Base-by-base conservation (phyloP, 116 monocot species). In the Iris pallida region DNA sequence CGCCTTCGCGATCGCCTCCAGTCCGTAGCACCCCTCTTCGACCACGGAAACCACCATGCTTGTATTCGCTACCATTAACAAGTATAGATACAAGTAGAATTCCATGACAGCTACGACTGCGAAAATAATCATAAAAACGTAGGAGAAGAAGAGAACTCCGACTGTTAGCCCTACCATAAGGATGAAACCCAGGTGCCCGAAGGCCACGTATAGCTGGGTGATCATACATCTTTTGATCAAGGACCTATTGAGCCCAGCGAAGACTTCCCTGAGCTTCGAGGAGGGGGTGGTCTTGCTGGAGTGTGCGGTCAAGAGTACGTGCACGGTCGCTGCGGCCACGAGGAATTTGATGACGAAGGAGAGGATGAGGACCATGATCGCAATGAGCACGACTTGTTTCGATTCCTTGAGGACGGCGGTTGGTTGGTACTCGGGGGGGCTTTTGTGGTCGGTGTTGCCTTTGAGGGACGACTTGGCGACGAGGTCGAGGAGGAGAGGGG, bases 31-130 rank as follows among this genome's bases (percentile, higher is more conserved):
- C 1, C 42, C 42, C 8, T 63, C 63, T 16, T 63, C 46, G 8
- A 46, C 63, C 7, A 63, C 63, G 5, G 63, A 63, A 1, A 63
- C 19, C 63, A 63, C 63, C 11, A 63, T n/a, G 10, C 63, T 46
- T 12, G 46, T 45, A 4, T 44, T 45, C 63, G 16, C 44, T 8
- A 63, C 16, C 63, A 63, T 15, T 5, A 1, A 0, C 2, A 63
- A 17, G 46, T 45, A 63, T 17, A 63, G 0, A 46, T n/a, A 45
- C 45, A 45, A 3, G 15, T 3, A 2, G 3, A 60, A 40, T 4
- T 42, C 60, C 8, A 13, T 0, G 3, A 60, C n/a, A n/a, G 11
- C 16, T 45, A 62, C 7, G 16, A 45, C 16, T 18, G 10, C 19
- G 1, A n/a, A 16, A 7, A 17, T 7, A 46, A 63, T 6, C 15